phyloP scores from a whole-genome alignment of 768 basidiomycete genomes.

The Pisolithus albus region DNA sequence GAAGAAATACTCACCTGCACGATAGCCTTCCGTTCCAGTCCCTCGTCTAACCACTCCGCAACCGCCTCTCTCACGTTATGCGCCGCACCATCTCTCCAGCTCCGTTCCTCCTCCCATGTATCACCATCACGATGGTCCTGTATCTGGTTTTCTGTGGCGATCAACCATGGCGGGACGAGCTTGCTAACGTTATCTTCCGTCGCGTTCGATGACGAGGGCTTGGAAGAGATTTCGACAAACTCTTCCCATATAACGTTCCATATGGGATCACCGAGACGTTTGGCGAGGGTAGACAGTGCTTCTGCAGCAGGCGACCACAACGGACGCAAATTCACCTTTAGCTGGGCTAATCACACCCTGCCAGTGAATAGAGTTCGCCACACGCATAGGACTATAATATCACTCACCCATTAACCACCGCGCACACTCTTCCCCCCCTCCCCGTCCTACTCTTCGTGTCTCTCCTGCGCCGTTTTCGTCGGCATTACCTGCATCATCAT shows the following conservation, averaged over 20 bases:
- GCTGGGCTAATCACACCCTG: slow-evolving; percentile 49
- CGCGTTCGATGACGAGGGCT: slow-evolving; percentile 14
- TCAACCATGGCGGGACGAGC: slow-evolving; percentile 22
- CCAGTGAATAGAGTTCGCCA: not conserved
- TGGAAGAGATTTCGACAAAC: slow-evolving; percentile 27
- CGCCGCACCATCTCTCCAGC: slow-evolving; percentile 72
- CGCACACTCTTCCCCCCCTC: slow-evolving; percentile 55
- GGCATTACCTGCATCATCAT: slow-evolving; percentile 31
- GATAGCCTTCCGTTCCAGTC: slow-evolving; percentile 26
- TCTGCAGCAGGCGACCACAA: slow-evolving; percentile 79
- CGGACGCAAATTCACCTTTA: slow-evolving; percentile 90
- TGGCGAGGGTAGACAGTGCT: slow-evolving; percentile 48
- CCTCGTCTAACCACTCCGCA: slow-evolving; percentile 38
- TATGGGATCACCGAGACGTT: slow-evolving; percentile 58
- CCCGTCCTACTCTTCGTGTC: not conserved
- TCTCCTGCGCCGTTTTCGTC: too few relatives aligned
- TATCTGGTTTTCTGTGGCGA: slow-evolving; percentile 12
- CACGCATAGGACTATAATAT: not conserved
- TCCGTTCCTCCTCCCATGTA: slow-evolving; percentile 59
- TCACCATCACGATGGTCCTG: slow-evolving; percentile 11
- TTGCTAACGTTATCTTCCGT: not conserved
- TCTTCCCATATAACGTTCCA: slow-evolving; percentile 70
- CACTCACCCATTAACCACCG: slow-evolving; percentile 68
- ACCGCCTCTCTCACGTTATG: slow-evolving; percentile 51
- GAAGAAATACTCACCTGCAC: slow-evolving; percentile 24